These are phyloP conservation scores for Oryza australiensis DNA, from an alignment of 176 grass and related monocot species.

Conservation along the genomic window DNA sequence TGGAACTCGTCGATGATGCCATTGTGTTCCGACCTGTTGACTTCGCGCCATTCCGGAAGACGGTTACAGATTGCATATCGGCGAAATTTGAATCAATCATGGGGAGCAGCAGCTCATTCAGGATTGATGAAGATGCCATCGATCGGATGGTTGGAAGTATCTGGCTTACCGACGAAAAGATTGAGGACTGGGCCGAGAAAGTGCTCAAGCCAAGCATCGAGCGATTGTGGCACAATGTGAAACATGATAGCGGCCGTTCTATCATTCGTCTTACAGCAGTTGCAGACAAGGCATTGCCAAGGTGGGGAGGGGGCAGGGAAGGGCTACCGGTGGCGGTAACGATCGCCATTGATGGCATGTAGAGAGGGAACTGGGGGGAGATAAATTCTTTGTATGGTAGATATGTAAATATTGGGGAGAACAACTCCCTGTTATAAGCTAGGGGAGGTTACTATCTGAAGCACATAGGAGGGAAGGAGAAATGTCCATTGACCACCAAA, in stretches of 20 bases:
- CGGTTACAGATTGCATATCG: slow-evolving; percentile 57
- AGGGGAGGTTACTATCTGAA: slow-evolving; percentile 41
- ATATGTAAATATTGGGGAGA: slow-evolving; percentile 83
- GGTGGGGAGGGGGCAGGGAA: slow-evolving; percentile 36
- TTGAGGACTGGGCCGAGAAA: slow-evolving; percentile 69
- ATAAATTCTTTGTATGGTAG: slow-evolving; percentile 65
- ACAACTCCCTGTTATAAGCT: slow-evolving; percentile 38
- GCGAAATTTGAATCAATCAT: slow-evolving; percentile 58
- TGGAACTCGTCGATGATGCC: slow-evolving; percentile 64
- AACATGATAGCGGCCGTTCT: slow-evolving; percentile 18
- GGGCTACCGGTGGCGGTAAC: slow-evolving; percentile 58
- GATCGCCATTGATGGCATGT: slow-evolving; percentile 57
- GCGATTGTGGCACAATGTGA: slow-evolving; percentile 64
- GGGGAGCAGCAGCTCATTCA: slow-evolving; percentile 49
- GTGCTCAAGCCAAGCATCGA: slow-evolving; percentile 62
- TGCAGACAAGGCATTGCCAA: slow-evolving; percentile 23
- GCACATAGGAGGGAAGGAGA: slow-evolving; percentile 43
- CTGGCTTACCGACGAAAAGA: slow-evolving; percentile 63
- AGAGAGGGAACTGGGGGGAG: slow-evolving; percentile 42
- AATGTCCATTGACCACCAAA: slow-evolving; percentile 54
- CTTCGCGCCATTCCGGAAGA: slow-evolving; percentile 54
- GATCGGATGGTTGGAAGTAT: slow-evolving; percentile 59
- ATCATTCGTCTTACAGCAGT: slow-evolving; percentile 51
- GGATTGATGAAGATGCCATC: slow-evolving; percentile 79
- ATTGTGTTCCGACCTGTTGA: slow-evolving; percentile 80